Percentiles rank a stretch among this genome's conserved stretches.
Evolutionary conservation across 768 basidiomycete genomes (phyloP).

Genomic region (Termitomyces sp.): DNA sequence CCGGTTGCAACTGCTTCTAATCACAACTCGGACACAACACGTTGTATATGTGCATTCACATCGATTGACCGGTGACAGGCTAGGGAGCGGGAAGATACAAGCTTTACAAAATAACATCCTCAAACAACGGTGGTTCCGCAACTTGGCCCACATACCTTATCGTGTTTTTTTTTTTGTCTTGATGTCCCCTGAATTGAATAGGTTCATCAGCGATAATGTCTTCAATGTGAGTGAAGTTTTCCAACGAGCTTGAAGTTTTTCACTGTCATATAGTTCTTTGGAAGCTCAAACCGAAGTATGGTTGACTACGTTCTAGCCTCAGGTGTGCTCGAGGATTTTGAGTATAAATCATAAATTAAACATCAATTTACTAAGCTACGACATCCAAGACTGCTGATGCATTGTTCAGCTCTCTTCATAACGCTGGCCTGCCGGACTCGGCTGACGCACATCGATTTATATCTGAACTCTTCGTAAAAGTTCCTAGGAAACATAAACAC

Average conservation of each 20-base stretch:
- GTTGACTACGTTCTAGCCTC: conserved; percentile 86
- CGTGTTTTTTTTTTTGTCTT: neutral
- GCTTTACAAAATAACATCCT: neutral
- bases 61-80: too few relatives aligned
- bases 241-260: neutral
- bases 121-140: too few relatives aligned
- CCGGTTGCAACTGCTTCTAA: too few relatives aligned
- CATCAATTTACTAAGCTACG: conserved; percentile 43
- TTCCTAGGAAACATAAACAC: conserved; percentile 72
- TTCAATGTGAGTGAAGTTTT: conserved; percentile 47
- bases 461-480: conserved; percentile 67
- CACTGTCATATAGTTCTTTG: conserved; percentile 56
- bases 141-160: too few relatives aligned
- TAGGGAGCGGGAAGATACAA: too few relatives aligned
- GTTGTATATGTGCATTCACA: too few relatives aligned
- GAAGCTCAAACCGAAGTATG: conserved; percentile 76
- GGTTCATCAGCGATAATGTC: conserved; percentile 76
- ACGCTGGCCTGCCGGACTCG: conserved; percentile 77
- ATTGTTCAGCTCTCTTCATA: conserved; percentile 69
- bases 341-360: conserved; percentile 5
- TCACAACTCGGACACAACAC: too few relatives aligned
- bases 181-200: conserved; percentile 62
- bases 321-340: conserved; percentile 37
- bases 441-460: conserved; percentile 79
- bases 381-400: conserved; percentile 76